A percentile compares a stretch with the other conserved stretches of the same genome.
phyloP scores from a whole-genome alignment of 805 yeast species.

The Lipomyces orientalis region DNA sequence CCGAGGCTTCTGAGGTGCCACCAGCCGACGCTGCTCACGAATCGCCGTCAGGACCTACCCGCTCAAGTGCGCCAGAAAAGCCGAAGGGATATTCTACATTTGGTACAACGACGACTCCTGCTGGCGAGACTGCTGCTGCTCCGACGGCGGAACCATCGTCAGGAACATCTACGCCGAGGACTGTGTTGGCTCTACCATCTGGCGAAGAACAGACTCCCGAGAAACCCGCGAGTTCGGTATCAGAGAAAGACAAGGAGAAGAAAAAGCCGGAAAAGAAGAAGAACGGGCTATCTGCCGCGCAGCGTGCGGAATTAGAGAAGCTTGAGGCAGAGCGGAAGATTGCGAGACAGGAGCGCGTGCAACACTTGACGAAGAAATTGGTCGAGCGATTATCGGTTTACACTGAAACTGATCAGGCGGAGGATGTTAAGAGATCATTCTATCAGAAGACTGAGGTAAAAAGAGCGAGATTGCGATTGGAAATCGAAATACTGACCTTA shows the following conservation, averaged over 20 bases:
- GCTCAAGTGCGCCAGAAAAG: conserved; percentile 5
- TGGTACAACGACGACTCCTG: conserved; percentile 1
- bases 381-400: conserved; percentile 58
- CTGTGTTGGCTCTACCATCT: conserved; percentile 5
- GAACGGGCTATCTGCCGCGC: conserved; percentile 48
- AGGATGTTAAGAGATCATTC: conserved; percentile 67
- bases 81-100: conserved; percentile 8
- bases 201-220: conserved; percentile 25
- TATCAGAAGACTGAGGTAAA: conserved; percentile 62
- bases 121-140: background rate
- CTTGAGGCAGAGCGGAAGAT: conserved; percentile 77
- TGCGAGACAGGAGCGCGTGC: conserved; percentile 69
- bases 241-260: conserved; percentile 22
- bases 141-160: conserved; percentile 11
- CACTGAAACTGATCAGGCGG: conserved; percentile 67
- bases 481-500: background rate
- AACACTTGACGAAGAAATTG: conserved; percentile 64
- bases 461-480: background rate
- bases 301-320: conserved; percentile 60
- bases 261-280: conserved; percentile 45
- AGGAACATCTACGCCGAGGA: background rate
- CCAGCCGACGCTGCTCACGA: conserved; percentile 19
- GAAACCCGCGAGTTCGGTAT: conserved; percentile 16
- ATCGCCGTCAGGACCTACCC: conserved; percentile 9
- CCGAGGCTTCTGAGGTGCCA: background rate